Conservation (phyloP, 129 eudicot genomes). For the Cynara cardunculus region DNA sequence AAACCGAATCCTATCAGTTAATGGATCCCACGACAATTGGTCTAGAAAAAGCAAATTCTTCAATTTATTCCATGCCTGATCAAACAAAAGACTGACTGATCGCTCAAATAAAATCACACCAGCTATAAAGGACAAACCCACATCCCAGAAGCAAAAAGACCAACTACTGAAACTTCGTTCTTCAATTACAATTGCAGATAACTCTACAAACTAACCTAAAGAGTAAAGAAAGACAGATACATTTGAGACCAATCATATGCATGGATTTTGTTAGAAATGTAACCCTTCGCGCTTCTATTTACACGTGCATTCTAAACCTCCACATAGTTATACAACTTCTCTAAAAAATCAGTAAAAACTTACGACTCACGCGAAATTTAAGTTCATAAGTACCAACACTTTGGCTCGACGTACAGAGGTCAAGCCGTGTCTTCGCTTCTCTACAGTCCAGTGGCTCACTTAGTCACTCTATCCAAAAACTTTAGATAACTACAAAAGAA, state of each 20-base stretch:
- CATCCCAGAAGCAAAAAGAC: not conserved
- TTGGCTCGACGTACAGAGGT: constrained; percentile 1
- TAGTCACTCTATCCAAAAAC: not conserved
- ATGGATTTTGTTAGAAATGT: not conserved
- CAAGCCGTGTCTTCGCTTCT: constrained; percentile 4
- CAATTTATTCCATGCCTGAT: not conserved
- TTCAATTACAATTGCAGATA: not conserved
- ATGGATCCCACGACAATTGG: not conserved
- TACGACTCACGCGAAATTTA: not conserved
- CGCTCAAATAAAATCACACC: constrained; percentile 3
- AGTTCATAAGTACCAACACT: not conserved
- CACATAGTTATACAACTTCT: not conserved
- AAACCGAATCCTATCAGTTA: constrained; percentile 7
- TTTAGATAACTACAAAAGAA: not conserved
- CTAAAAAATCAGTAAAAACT: constrained; percentile 3
- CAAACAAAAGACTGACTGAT: not conserved
- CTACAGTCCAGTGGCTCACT: not conserved
- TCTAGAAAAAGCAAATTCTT: constrained; percentile 12
- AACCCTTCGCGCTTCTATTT: not conserved
- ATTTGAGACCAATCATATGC: not conserved
- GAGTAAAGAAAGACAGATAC: not conserved
- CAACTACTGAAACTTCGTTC: not conserved
- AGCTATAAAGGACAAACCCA: not conserved
- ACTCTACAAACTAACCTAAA: not conserved
- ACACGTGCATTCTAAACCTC: constrained; percentile 5